Percentiles rank a stretch among this genome's conserved stretches.
phyloP scores from a whole-genome alignment of 768 basidiomycete species.

The Podaxis sp. region DNA sequence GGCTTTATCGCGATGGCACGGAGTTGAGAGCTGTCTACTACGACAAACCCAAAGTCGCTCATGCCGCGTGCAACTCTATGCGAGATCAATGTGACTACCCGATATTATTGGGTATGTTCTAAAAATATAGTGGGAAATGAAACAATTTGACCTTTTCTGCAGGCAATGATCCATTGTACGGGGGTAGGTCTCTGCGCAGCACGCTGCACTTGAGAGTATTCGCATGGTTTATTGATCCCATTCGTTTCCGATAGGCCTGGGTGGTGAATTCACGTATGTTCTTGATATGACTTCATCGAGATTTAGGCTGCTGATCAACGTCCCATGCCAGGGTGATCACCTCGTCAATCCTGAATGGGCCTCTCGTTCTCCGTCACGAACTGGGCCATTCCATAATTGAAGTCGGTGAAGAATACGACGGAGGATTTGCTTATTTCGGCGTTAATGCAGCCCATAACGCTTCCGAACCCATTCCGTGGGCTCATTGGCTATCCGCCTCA shows the following conservation, averaged over 20 bases:
- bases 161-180: conserved; percentile 80
- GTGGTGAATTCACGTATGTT: conserved; percentile 73
- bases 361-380: conserved; percentile 74
- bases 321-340: conserved; percentile 58
- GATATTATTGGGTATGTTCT: conserved; percentile 57
- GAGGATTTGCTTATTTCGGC: conserved; percentile 70
- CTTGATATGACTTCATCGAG: not conserved
- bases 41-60: conserved; percentile 59
- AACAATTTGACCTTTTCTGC: not conserved
- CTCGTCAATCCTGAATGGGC: conserved; percentile 67
- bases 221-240: not conserved
- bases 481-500: conserved; percentile 58
- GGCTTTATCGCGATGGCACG: conserved; percentile 74
- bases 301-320: not conserved
- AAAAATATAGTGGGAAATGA: not conserved
- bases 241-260: conserved; percentile 45
- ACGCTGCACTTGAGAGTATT: not conserved
- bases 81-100: conserved; percentile 69
- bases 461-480: conserved; percentile 51
- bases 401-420: conserved; percentile 83
- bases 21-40: conserved; percentile 74
- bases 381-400: conserved; percentile 77
- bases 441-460: conserved; percentile 52
- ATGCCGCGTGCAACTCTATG: conserved; percentile 62
- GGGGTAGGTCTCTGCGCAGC: conserved; percentile 42